Base-by-base conservation (phyloP, 106 monocot species). In the Dendrobium huoshanense region DNA sequence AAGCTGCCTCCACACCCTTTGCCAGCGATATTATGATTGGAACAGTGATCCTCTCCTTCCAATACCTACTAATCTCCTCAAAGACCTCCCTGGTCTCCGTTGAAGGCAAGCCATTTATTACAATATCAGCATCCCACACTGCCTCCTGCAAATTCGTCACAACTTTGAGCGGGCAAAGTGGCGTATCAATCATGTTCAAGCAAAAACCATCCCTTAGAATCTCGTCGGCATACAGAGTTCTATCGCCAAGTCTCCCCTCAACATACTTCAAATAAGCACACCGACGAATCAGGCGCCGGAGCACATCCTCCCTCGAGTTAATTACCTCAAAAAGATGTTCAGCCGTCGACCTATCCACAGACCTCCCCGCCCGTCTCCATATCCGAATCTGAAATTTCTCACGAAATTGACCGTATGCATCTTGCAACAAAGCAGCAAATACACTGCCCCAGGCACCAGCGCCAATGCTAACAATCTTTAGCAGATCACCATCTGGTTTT, bases 391-490 rank as follows among this genome's bases (percentile, higher is more conserved):
- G 91, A n/a, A 91, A 55, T 33, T 88, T 91, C n/a, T 91, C 88
- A 9, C 88, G 88, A 73, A 88, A 77, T 17, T 81, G 80, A 20
- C 91, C 91, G 24, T 91, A 91, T 7, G 70, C 73, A 31, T 91
- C 91, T 54, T 91, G 91, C 45, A 91, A 54, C 27, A 91, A 74
- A 47, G 91, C 91, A 5, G 85, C 83, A 25, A 91, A 91, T 24
- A 88, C 88, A 70, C 91, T 88, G 61, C 91, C 91, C 91, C 91
- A 91, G 67, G 91, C 91, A 4, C 91, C 91, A 1, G 91, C 91
- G 0, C 91, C 91, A 27, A 91, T 83, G 55, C 91, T 79, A 7
- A 85, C 91, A 41, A 91, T 87, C 83, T 83, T 91, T 15, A 91
- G 48, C 0, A 84, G 81, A 58, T 88, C 88, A 37, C 88, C 91